Percentiles rank a stretch among this genome's conserved stretches.
Conservation (phyloP, 345 rosid species). For the Brassica rapa region DNA sequence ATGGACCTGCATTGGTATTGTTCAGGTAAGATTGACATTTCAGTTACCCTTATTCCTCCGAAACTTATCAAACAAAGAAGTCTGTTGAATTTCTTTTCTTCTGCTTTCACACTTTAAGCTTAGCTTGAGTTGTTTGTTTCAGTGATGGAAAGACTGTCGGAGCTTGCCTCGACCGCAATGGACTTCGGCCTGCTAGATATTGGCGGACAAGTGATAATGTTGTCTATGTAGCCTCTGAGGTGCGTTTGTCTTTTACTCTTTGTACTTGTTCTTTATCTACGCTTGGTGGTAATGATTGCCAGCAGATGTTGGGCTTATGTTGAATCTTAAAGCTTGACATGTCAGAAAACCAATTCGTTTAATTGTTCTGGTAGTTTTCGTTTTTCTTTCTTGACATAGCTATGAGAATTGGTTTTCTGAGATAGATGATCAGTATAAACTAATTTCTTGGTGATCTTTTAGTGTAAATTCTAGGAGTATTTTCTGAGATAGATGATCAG, state of each 20-base stretch:
- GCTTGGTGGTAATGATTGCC: slow-evolving; percentile 28
- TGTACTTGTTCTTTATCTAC: slow-evolving; percentile 26
- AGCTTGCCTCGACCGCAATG: slow-evolving; percentile 97
- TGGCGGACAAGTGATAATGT: slow-evolving; percentile 95
- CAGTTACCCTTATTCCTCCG: background rate
- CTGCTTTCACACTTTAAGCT: slow-evolving; percentile 18
- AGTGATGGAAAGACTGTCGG: slow-evolving; percentile 99
- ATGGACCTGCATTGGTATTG: slow-evolving; percentile 95
- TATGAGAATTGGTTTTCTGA: background rate
- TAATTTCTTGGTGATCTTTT: slow-evolving; percentile 16
- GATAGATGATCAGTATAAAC: slow-evolving; percentile 10
- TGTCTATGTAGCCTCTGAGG: slow-evolving; percentile 99
- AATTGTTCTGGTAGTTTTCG: background rate
- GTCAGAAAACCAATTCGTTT: slow-evolving; percentile 35
- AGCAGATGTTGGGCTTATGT: slow-evolving; percentile 34
- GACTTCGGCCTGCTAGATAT: slow-evolving; percentile 99
- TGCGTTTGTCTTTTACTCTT: slow-evolving; percentile 41
- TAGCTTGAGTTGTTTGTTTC: slow-evolving; percentile 38
- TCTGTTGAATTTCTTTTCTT: slow-evolving; percentile 11
- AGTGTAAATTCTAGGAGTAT: slow-evolving; percentile 14
- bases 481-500: background rate
- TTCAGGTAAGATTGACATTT: slow-evolving; percentile 63
- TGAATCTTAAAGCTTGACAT: slow-evolving; percentile 34
- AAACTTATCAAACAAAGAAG: slow-evolving; percentile 13
- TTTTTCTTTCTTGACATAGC: background rate